Evolutionary conservation across 257 asterid genomes (phyloP), one percentile per base, ranked within the genome.

Genomic region (Gentiana macrophylla): DNA sequence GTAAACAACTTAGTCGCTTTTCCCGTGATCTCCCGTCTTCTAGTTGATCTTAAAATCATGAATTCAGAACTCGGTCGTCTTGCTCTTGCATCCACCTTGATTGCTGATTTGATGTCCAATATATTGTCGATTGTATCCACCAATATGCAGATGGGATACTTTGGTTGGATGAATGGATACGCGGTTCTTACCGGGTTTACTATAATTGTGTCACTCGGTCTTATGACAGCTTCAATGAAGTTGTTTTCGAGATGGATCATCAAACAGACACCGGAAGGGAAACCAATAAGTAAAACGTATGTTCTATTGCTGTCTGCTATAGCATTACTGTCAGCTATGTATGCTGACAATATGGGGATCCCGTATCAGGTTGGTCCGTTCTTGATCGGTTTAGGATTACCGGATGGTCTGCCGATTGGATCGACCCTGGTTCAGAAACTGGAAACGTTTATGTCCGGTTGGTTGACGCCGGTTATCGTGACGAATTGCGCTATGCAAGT

Each of bases 381-480:
- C 56, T 12, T 85, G 13, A 68, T 85, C 3, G 95, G 95, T 2
- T 59, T 85, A 61, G 67, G 65, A 0, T 84, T 82, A 49, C 95
- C 95, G 0, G 78, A 71, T 8, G 95, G 95, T 8, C 95, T 92
- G 1, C 95, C 95, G 15, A 50, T 85, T 37, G 95, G 95, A 43
- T 65, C 95, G 3, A 79, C 92, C 3, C 53, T 85, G 49, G 86
- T 71, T 46, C 77, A 82, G 56, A 69, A 73, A 69, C 55, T 85
- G 73, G 92, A 80, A 54, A 78, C 95, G 0, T 8, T 78, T 12
- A 52, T 75, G 2, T 70, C 77, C 6, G 95, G 95, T 8, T 33
- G 82, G 62, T 47, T 82, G 48, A 80, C 83, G 3, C 95, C 95
- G 0, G 77, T 85, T 12, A 35, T 85, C 53, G 72, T 85, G 12